Evolutionary conservation across 2,329 filamentous ascomycete species (phyloP).

Genomic region (Aspergillus fischeri): DNA sequence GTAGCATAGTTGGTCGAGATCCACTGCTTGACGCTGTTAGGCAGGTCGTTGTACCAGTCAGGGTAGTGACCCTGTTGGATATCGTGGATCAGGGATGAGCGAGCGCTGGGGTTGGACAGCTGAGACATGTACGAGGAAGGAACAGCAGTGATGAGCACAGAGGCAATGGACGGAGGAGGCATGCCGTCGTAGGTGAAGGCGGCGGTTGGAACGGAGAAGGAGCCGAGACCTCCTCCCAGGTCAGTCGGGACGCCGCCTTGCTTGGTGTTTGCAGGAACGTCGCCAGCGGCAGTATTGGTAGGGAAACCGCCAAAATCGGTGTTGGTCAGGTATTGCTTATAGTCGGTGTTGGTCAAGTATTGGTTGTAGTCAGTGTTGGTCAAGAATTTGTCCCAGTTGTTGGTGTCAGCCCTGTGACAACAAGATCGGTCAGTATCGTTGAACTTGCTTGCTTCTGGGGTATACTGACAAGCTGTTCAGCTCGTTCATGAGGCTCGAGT

Average conservation of each 20-base stretch:
- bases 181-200: conserved; percentile 4
- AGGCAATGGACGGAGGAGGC: conserved; percentile 22
- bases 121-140: conserved; percentile 20
- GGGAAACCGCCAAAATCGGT: not conserved
- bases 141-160: conserved; percentile 23
- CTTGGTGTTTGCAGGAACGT: not conserved
- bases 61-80: conserved; percentile 21
- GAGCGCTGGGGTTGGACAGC: conserved; percentile 16
- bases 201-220: not conserved
- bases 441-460: not conserved
- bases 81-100: conserved; percentile 20
- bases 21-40: conserved; percentile 24
- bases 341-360: not conserved
- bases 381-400: not conserved
- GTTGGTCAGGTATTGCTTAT: not conserved
- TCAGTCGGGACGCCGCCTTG: not conserved
- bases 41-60: conserved; percentile 25
- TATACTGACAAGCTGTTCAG: not conserved
- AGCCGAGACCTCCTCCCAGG: not conserved
- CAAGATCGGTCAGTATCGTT: not conserved
- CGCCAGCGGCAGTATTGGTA: conserved; percentile 3
- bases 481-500: conserved; percentile 1
- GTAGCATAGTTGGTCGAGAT: conserved; percentile 7
- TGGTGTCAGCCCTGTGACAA: not conserved
- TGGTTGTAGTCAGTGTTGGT: not conserved